Evolutionary conservation across 768 basidiomycete genomes (phyloP), one percentile per base, ranked within the genome.

Genomic region (Auricularia auricula-judae): DNA sequence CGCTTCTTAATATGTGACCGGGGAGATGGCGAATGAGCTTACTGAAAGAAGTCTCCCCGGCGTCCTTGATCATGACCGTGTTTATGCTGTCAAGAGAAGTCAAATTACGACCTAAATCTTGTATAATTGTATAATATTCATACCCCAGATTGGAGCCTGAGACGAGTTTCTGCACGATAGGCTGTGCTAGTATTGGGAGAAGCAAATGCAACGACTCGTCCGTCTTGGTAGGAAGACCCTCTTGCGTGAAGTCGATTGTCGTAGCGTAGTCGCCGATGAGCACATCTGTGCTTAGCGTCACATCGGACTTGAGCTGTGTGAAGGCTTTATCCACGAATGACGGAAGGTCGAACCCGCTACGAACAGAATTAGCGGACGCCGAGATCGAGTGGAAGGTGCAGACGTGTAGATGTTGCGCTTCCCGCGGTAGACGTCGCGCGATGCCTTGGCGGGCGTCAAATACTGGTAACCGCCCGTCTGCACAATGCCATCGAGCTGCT

Each of bases 151-250:
- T 71, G 18, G 86, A 81, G 18, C 77, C 82, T 4, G 80, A 77
- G 51, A 90, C 86, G 64, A 90, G 80, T 66, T 82, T 83, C 71
- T 89, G 86, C 4, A 90, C 88, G 64, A 91, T 88, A 3, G 88
- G 88, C 62, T 82, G 78, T 0, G 88, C 88, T 65, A 91, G 80
- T 51, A 87, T 70, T 4, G 87, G 88, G 4, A 91, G 76, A 62
- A 90, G 82, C 42, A 86, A 72, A 66, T 86, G 77, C 64, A 90
- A 75, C 54, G 78, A 84, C 18, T 79, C 70, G 70, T 89, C 88
- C 0, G 88, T 89, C 33, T 74, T 70, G 18, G 83, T 86, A 1
- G 83, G 79, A 18, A 91, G 79, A 53, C 71, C 72, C 34, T 69
- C 68, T 69, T 91, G 88, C 4, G 78, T 79, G 70, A 86, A 88